These are phyloP conservation scores for Paraleonurus japonicus DNA, from an alignment of 257 asterid genomes.

Conservation along the genomic window DNA sequence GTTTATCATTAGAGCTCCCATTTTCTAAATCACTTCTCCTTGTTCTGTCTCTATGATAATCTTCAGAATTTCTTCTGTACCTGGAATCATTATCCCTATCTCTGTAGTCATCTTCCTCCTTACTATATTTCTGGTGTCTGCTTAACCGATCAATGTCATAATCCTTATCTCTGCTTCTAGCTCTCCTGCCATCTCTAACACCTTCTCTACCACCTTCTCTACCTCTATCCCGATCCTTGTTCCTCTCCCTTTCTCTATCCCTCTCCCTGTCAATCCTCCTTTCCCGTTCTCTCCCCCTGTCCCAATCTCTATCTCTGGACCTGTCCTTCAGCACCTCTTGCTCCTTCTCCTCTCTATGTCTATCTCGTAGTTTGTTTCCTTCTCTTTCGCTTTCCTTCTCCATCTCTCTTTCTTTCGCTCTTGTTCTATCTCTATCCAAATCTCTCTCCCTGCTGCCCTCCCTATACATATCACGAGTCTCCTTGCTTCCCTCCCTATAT, in stretches of 20 bases:
- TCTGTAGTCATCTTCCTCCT: constrained; percentile 42
- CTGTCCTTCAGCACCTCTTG: constrained; percentile 33
- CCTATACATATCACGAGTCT: constrained; percentile 41
- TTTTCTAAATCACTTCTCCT: constrained; percentile 38
- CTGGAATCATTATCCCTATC: constrained; percentile 50
- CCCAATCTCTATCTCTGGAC: constrained; percentile 35
- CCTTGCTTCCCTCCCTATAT: constrained; percentile 59
- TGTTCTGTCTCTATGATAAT: constrained; percentile 39
- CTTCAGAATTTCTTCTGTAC: constrained; percentile 51
- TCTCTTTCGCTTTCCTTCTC: constrained; percentile 39
- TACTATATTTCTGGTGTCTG: constrained; percentile 47
- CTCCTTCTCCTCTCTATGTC: constrained; percentile 38
- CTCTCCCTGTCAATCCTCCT: constrained; percentile 33
- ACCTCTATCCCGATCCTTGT: constrained; percentile 42
- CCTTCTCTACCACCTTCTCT: constrained; percentile 43
- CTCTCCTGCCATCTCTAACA: constrained; percentile 39
- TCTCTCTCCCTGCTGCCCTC: constrained; percentile 47
- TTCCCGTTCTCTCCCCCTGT: constrained; percentile 35
- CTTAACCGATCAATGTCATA: constrained; percentile 41
- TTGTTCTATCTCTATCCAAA: constrained; percentile 40
- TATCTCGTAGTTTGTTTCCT: constrained; percentile 32
- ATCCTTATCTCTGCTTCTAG: constrained; percentile 44
- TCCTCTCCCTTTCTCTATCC: constrained; percentile 34
- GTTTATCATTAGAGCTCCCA: constrained; percentile 30
- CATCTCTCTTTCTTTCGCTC: constrained; percentile 34